Evolutionary conservation across 2,329 filamentous ascomycete genomes (phyloP).

Genomic region (Hymenoscyphus albidus): DNA sequence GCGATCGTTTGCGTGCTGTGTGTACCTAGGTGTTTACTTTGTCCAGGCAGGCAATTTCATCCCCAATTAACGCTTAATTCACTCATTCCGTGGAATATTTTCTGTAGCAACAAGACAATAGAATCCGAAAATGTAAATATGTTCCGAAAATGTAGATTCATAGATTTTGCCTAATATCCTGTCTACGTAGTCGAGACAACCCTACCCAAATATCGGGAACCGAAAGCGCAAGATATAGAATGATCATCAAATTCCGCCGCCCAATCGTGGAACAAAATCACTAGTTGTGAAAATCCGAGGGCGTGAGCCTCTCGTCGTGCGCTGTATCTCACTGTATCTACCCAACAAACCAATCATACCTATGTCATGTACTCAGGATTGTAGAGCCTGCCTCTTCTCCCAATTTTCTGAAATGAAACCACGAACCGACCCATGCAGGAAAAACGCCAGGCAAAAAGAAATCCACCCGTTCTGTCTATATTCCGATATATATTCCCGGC

Average conservation of each 20-base stretch:
- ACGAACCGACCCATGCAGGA: neutral
- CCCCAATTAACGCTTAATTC: no score
- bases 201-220: neutral
- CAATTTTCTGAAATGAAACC: neutral
- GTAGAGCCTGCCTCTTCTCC: neutral
- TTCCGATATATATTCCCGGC: neutral
- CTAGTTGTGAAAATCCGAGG: slow-evolving; percentile 4
- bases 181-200: neutral
- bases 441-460: neutral
- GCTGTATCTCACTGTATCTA: slow-evolving; percentile 4
- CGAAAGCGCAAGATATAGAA: neutral
- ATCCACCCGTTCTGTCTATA: neutral
- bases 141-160: neutral
- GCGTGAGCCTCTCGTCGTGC: slow-evolving; percentile 11
- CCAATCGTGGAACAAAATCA: slow-evolving; percentile 2
- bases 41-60: no score
- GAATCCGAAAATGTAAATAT: no score
- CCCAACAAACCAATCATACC: slow-evolving; percentile 3
- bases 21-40: no score
- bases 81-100: no score
- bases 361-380: neutral
- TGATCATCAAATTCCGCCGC: neutral
- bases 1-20: no score
- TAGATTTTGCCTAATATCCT: neutral
- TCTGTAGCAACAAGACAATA: no score